phyloP scores from a whole-genome alignment of 805 yeast genomes.

The Suhomyces sp. region DNA sequence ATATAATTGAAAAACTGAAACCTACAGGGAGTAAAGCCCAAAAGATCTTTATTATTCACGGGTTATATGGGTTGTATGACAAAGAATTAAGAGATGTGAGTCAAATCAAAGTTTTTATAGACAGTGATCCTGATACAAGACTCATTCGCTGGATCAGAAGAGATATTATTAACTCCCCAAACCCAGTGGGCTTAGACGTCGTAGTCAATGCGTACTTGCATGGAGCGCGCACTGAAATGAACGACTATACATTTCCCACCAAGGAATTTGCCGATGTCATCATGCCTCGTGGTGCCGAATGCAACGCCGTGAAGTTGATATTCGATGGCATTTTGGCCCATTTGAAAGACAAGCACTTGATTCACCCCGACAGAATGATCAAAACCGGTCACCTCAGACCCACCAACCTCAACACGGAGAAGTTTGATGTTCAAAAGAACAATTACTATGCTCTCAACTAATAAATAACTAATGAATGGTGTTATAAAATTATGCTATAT shows the following conservation, averaged over 20 bases:
- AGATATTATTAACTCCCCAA: constrained; percentile 26
- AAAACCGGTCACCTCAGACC: constrained; percentile 25
- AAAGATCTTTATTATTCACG: constrained; percentile 53
- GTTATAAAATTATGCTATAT: background rate
- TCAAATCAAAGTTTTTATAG: constrained; percentile 68
- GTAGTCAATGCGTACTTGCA: constrained; percentile 50
- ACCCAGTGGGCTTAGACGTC: constrained; percentile 24
- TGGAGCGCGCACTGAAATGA: constrained; percentile 63
- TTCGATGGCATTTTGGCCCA: constrained; percentile 59
- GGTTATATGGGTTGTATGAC: constrained; percentile 77
- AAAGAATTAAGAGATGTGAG: constrained; percentile 52
- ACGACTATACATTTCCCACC: constrained; percentile 62
- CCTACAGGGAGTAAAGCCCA: constrained; percentile 20
- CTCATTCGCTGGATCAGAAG: constrained; percentile 72
- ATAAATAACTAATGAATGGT: background rate
- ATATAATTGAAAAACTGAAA: constrained; percentile 10
- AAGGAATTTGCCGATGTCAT: constrained; percentile 72
- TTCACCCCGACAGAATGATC: constrained; percentile 10
- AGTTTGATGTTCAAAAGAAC: constrained; percentile 38
- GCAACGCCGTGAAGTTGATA: constrained; percentile 54
- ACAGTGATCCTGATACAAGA: constrained; percentile 81
- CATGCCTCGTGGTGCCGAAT: constrained; percentile 67
- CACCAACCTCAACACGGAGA: constrained; percentile 27
- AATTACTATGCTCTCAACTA: constrained; percentile 43
- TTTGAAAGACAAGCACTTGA: constrained; percentile 12